Conservation (phyloP, 345 rosid species). For the Rhodomyrtus tomentosa region DNA sequence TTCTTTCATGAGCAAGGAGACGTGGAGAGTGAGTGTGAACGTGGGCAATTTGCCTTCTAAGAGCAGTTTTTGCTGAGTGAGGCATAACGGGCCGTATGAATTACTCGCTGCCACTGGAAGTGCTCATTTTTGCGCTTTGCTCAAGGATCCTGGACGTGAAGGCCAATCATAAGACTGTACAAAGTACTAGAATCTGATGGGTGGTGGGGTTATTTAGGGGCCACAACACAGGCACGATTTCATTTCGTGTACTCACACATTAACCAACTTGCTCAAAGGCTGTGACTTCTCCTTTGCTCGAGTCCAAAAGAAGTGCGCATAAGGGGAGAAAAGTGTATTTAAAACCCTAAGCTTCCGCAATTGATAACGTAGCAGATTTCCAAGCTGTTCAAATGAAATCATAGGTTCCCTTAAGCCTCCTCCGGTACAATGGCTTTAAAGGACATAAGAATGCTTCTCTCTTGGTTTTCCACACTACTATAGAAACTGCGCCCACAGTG, state of each 20-base stretch:
- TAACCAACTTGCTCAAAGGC: not conserved
- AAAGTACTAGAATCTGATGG: too few relatives aligned
- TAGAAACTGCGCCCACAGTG: not conserved
- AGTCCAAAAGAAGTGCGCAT: not conserved
- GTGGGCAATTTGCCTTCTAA: not conserved
- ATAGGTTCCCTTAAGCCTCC: constrained; percentile 9
- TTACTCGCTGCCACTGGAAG: not conserved
- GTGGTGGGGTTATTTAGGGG: too few relatives aligned
- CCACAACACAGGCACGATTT: too few relatives aligned
- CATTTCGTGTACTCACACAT: not conserved
- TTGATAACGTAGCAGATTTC: not conserved
- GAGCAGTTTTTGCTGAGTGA: not conserved
- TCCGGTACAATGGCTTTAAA: constrained; percentile 1
- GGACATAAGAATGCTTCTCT: not conserved
- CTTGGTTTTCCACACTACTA: not conserved
- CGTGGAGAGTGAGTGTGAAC: not conserved
- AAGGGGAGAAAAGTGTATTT: not conserved
- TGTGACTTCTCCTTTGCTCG: not conserved
- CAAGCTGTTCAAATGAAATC: constrained; percentile 7
- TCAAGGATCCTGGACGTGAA: too few relatives aligned
- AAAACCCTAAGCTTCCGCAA: not conserved
- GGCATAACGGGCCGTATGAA: not conserved
- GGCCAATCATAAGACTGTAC: not conserved
- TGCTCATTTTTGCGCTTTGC: not conserved
- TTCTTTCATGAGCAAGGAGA: not conserved